phyloP scores from a whole-genome alignment of 176 grass and related monocot genomes.

The Oryza glaberrima region DNA sequence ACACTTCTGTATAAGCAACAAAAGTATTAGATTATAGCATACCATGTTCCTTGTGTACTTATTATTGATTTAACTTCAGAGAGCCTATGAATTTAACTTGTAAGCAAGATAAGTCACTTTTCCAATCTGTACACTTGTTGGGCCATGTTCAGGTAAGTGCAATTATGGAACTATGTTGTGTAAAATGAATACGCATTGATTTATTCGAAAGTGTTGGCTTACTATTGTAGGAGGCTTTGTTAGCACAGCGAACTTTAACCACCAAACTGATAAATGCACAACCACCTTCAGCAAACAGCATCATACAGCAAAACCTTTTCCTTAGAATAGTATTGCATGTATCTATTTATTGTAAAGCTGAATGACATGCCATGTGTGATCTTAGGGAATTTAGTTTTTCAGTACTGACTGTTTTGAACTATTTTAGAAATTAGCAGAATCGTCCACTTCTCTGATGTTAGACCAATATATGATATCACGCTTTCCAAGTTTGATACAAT shows the following conservation, averaged over 20 bases:
- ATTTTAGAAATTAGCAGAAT: slow-evolving; percentile 57
- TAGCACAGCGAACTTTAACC: neutral
- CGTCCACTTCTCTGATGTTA: slow-evolving; percentile 48
- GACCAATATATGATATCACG: slow-evolving; percentile 61
- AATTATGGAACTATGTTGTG: neutral
- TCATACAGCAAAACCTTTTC: neutral
- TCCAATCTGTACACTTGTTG: neutral
- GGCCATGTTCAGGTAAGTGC: neutral
- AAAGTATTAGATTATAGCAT: neutral
- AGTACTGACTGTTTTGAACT: neutral
- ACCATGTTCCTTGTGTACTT: neutral
- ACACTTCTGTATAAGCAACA: neutral
- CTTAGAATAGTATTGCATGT: slow-evolving; percentile 4
- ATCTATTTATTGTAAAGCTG: neutral
- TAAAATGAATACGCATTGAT: neutral
- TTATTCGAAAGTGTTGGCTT: neutral
- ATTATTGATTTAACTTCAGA: neutral
- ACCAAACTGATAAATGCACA: neutral
- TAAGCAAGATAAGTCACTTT: neutral
- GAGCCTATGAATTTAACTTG: neutral
- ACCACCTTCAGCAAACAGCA: neutral
- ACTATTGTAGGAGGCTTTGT: neutral
- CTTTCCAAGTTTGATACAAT: slow-evolving; percentile 57
- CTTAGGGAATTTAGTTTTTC: neutral
- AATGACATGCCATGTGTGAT: neutral